Base-by-base conservation (phyloP, 352 stramenopile species). In the Aphanomyces invadans region DNA sequence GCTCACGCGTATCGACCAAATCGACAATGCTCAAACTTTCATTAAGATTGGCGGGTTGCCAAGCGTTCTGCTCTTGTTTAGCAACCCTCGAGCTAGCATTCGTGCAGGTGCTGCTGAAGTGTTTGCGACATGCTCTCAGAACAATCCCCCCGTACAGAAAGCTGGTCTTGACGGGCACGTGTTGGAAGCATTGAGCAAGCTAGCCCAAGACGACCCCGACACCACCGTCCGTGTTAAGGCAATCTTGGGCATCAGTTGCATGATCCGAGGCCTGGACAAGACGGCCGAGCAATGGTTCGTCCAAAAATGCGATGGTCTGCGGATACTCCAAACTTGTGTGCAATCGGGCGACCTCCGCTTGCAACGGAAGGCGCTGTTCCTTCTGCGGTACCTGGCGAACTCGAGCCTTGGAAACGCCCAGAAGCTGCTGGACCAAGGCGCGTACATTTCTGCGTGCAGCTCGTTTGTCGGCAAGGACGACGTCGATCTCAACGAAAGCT, bases 11-110 rank as follows among this genome's bases (percentile, higher is more conserved):
- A 83, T 95, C 25, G 86, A 92, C 72, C 83, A 95, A 74, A 89
- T 95, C 54, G 86, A 95, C 75, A 92, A 90, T 38, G 83, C 86
- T 33, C 86, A 89, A 74, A 92, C 91, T 75, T 92, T 95, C 46
- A 75, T 85, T 69, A 95, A 95, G 74, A 89, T 89, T 78, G 73
- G 86, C 19, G 86, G 83, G 0, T 68, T 95, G 21, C 65, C 68
- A 0, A 76, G 85, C 48, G 73, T 92, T 55, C 77, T 74, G 0
- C 76, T 76, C 29, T 74, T 92, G 29, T 86, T 95, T 51, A 55
- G 82, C 17, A 57, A 56, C 29, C 70, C 79, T 55, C 79, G 75
- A 25, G 68, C 74, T 0, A 78, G 74, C 5, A 83, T 81, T 19
- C 79, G 86, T 19, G 81, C 83, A 11, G 61, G 89, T 25, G 86